phyloP scores from a whole-genome alignment of 192 early-diverging fungal genomes.

The Coemansia sp. region DNA sequence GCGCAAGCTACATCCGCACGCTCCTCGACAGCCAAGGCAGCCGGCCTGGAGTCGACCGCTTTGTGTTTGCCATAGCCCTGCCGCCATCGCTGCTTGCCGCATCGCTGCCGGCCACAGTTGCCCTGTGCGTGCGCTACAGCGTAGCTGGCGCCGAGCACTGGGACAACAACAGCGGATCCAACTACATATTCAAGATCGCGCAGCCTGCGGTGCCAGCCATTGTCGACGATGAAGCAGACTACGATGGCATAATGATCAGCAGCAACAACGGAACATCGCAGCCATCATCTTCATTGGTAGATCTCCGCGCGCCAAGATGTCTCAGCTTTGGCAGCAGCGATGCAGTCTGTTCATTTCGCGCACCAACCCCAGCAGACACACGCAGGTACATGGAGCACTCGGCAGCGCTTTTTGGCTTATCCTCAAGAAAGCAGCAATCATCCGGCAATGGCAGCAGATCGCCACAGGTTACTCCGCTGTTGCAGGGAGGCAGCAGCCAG shows the following conservation, averaged over 20 bases:
- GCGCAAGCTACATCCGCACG: conserved; percentile 63
- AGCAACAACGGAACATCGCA: neutral
- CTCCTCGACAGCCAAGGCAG: conserved; percentile 47
- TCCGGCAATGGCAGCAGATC: conserved; percentile 2
- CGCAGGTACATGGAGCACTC: conserved; percentile 54
- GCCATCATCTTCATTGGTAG: neutral
- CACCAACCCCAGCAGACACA: conserved; percentile 37
- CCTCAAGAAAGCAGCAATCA: neutral
- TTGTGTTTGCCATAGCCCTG: conserved; percentile 67
- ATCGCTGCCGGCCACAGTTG: conserved; percentile 53
- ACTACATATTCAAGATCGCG: conserved; percentile 68
- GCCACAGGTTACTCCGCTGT: neutral
- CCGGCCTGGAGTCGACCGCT: conserved; percentile 65
- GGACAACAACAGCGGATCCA: conserved; percentile 92
- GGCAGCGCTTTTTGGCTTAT: conserved; percentile 36
- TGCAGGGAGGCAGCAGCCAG: neutral
- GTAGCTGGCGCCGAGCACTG: conserved; percentile 76
- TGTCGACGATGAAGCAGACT: conserved; percentile 41
- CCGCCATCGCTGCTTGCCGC: conserved; percentile 28
- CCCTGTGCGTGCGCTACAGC: conserved; percentile 65
- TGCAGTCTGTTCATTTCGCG: conserved; percentile 8
- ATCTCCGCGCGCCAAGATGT: conserved; percentile 29
- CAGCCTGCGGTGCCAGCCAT: conserved; percentile 42
- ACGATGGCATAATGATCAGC: conserved; percentile 12
- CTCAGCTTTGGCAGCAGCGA: conserved; percentile 26